Conservation (phyloP, 129 eudicot species). For the Lonicera japonica region DNA sequence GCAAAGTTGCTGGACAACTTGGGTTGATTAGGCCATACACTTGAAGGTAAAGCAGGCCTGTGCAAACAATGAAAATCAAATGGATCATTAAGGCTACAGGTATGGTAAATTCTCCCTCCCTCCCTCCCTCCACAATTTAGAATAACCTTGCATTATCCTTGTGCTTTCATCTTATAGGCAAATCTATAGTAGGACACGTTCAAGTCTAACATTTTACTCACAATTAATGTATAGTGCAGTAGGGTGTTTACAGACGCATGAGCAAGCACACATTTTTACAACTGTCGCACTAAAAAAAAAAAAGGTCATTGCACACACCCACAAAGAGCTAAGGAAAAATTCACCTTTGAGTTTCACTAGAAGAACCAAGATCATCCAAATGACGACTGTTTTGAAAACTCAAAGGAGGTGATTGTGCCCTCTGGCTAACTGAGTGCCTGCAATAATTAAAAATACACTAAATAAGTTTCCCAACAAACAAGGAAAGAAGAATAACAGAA, state of each 20-base stretch:
- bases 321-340: not conserved
- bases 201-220: not conserved
- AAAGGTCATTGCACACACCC: not conserved
- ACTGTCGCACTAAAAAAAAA: not conserved
- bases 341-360: conserved; percentile 33
- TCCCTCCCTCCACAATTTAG: too few species aligned
- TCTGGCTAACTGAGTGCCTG: conserved; percentile 29
- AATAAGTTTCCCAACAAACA: conserved; percentile 7
- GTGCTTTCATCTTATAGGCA: not conserved
- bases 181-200: too few species aligned
- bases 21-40: conserved; percentile 21
- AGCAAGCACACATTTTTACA: not conserved
- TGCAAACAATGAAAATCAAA: not conserved
- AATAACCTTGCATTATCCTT: too few species aligned
- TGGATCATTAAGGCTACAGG: too few species aligned
- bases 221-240: not conserved
- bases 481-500: conserved; percentile 4
- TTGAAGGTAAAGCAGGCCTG: conserved; percentile 24
- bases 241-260: not conserved
- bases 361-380: conserved; percentile 19
- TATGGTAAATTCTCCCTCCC: too few species aligned
- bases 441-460: conserved; percentile 16
- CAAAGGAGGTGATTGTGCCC: conserved; percentile 32
- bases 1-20: conserved; percentile 10
- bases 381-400: conserved; percentile 18